Base-by-base conservation (phyloP, 169 alveolate genomes). In the Plasmodium knowlesi region DNA sequence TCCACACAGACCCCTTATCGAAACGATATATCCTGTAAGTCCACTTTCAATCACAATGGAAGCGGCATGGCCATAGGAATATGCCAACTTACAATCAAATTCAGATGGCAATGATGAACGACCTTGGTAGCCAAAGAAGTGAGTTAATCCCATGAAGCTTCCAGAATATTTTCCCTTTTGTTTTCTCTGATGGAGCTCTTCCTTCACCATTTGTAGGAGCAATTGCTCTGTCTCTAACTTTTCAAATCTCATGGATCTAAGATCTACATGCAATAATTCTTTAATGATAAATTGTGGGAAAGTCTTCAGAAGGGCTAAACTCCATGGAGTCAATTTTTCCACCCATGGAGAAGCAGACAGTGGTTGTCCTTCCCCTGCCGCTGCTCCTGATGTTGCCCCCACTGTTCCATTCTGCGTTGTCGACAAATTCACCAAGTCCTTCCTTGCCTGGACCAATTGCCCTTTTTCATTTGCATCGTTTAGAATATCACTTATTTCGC, bases 71-170 rank as follows among this genome's bases (percentile, higher is more conserved):
- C 99, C 99, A 95, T 98, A 98, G 32, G 99, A 98, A 89, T 97
- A 98, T 6, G 99, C 99, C 76, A 98, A 97, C 61, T 97, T 96
- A 54, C 99, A 97, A 95, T 99, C 99, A 90, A 99, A 99, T 41
- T 96, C 97, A 1, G 99, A 96, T 34, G 99, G 99, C 96, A 98
- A 97, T n/a, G 99, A 98, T 83, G 99, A 98, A 78, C 99, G 97
- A 22, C 99, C 99, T 95, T 99, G 99, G 97, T 99, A 99, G 14
- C 99, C 99, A 95, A 99, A 99, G 96, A 97, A 99, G 91, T 98
- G 99, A 12, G 99, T 97, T 70, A 98, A 99, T 34, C 99, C 99
- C 92, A 98, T 98, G 93, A 98, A 99, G 91, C 97, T 96, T 19
- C 99, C 99, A 28, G 96, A 96, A 93, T 97, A 98, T 89, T 84